Evolutionary conservation across 371 early-diverging fungal genomes (phyloP), one percentile per base, ranked within the genome.

Genomic region (Circinella umbellata): DNA sequence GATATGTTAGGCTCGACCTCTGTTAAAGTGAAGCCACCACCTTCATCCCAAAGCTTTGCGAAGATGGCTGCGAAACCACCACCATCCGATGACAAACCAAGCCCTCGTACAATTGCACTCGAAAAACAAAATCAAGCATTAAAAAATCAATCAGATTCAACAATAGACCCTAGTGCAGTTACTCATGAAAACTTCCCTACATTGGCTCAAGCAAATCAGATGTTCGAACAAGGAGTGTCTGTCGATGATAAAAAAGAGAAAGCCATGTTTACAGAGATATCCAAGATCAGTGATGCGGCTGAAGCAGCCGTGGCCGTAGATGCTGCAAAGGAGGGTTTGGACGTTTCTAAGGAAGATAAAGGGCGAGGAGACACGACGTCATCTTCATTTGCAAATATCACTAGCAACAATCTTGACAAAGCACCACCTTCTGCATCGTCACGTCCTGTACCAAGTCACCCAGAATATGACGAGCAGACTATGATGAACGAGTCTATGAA

Each of bases 161-260:
- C 42, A 42, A 42, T 54, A 27, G 60, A 64, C 20, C 57, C 57
- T 7, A 27, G 62, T 6, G 67, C 61, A 37, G 55, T 73, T 11
- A 79, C 63, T 14, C 74, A 79, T 37, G 79, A 79, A 7, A 74
- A 81, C 49, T 81, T 81, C 66, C 81, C 81, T 59, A 75, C 74
- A 5, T 62, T 81, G 63, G 66, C 66, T 10, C 81, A 81, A 61
- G 69, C 77, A 8, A 77, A 69, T 35, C 48, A 72, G 53, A 81
- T 81, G 79, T 55, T 70, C 5, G 68, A 77, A 64, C 63, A 76
- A 5, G 55, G 67, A 48, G 78, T 72, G 34, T 27, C 47, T 47
- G 11, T 38, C 39, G 17, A 35, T 13, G 34, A 47, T 18, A 36
- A 49, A 10, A 67, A 74, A n/a, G 81, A 81, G 14, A 71, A 67